Evolutionary conservation across 2,329 filamentous ascomycete genomes (phyloP), one percentile per base, ranked within the genome.

Genomic region (Magnaporthiopsis incrustans): DNA sequence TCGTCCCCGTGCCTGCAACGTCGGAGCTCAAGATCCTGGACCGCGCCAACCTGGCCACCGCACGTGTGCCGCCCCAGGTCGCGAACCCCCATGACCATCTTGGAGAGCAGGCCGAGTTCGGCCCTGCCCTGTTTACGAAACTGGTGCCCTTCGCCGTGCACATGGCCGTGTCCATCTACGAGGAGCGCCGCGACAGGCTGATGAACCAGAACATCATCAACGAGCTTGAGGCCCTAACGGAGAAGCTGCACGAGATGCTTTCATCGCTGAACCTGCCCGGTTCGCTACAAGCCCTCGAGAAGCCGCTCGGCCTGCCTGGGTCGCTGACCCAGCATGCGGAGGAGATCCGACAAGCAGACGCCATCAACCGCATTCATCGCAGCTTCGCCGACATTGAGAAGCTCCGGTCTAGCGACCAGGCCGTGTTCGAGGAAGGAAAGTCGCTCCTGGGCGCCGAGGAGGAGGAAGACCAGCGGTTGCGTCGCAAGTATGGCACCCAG

Each of bases 121-220:
- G 95, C 0, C 87, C 87, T 27, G 90, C 92, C 0, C 78, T 99
- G 0, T 98, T 99, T 73, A 86, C 90, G 2, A 95, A 94, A 70
- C 82, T 99, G 1, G 95, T 99, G 0, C 95, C 95, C 0, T 98
- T 97, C 73, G 92, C 93, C 0, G 95, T 98, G 0, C 95, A 99
- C 71, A 85, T 98, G 61, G 95, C 95, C 10, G 91, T 93, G 1
- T 97, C 92, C 60, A 97, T 98, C 44, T 99, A 99, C 72, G 92
- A 92, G 64, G 93, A 98, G 72, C 85, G 93, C 18, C 84, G 93
- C 65, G 93, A 99, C 74, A 85, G 92, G n/a, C 80, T 97, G 65
- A 89, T 99, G 58, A 96, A 95, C 72, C 90, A 91, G 68, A 90
- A 86, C 62, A 91, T 98, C 38, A 89, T 97, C 61, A 87, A 89